Conservation (phyloP, 148 eudicot species). For the Camellia lanceoleosa region DNA sequence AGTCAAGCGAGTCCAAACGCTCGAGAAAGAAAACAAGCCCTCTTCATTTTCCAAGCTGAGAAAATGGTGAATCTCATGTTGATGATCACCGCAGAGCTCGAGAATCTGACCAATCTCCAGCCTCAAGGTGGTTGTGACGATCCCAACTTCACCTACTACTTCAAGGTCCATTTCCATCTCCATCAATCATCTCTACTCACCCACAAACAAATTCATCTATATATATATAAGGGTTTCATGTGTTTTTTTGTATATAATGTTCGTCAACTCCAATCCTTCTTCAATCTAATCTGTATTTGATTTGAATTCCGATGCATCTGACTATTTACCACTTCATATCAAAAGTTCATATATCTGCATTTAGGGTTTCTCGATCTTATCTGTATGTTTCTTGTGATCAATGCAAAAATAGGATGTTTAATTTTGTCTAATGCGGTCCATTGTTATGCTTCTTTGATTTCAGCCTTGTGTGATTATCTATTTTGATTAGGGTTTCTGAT, state of each 20-base stretch:
- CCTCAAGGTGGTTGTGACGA: constrained; percentile 81
- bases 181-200: neutral
- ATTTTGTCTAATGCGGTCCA: neutral
- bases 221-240: neutral
- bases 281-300: neutral
- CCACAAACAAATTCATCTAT: neutral
- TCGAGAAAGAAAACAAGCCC: neutral
- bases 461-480: no score
- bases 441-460: neutral
- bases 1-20: no score
- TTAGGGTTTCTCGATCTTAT: constrained; percentile 6
- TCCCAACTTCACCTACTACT: constrained; percentile 66
- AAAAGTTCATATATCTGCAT: neutral
- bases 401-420: neutral
- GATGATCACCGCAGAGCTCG: constrained; percentile 71
- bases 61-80: constrained; percentile 72
- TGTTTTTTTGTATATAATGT: neutral
- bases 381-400: neutral
- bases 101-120: constrained; percentile 64
- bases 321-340: neutral
- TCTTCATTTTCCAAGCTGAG: neutral
- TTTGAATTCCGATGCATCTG: neutral
- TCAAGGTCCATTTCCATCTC: constrained; percentile 52
- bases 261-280: neutral
- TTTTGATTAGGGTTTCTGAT: neutral